Percentiles rank a stretch among this genome's conserved stretches.
These are phyloP conservation scores for Colletotrichum aenigma DNA, from an alignment of 2,329 filamentous ascomycete species.

Conservation along the genomic window DNA sequence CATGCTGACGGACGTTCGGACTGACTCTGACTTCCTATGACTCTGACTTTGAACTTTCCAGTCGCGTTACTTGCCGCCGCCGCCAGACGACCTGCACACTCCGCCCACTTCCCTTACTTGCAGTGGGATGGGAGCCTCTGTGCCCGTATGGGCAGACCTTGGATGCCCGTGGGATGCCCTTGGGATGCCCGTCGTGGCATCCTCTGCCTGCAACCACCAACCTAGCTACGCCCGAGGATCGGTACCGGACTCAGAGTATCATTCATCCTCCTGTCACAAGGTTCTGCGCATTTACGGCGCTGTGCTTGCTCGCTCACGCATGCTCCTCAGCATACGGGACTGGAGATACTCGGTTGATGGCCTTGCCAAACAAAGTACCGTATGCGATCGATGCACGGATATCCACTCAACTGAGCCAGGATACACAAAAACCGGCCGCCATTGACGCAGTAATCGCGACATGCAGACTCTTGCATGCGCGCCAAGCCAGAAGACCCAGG, in stretches of 20 bases:
- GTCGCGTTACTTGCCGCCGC: neutral
- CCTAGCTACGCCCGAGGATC: neutral
- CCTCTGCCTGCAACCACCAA: neutral
- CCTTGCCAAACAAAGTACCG: neutral
- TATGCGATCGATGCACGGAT: neutral
- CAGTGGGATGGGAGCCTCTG: neutral
- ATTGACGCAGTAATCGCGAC: neutral
- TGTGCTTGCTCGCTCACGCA: neutral
- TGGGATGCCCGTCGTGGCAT: neutral
- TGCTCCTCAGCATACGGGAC: neutral
- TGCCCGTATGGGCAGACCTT: neutral
- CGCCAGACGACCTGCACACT: neutral
- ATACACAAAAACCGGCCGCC: neutral
- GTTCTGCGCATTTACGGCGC: neutral
- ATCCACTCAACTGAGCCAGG: neutral
- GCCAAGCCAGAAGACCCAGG: neutral
- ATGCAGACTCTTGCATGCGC: neutral
- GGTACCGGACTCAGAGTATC: neutral
- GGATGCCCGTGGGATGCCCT: neutral
- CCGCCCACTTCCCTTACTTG: conserved; percentile 5
- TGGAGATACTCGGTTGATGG: neutral
- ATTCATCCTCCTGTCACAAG: neutral
- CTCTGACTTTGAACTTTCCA: neutral
- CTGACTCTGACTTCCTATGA: neutral
- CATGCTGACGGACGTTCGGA: neutral